These are phyloP conservation scores for Purshia tridentata DNA, from an alignment of 306 rosid genomes.

Conservation along the genomic window DNA sequence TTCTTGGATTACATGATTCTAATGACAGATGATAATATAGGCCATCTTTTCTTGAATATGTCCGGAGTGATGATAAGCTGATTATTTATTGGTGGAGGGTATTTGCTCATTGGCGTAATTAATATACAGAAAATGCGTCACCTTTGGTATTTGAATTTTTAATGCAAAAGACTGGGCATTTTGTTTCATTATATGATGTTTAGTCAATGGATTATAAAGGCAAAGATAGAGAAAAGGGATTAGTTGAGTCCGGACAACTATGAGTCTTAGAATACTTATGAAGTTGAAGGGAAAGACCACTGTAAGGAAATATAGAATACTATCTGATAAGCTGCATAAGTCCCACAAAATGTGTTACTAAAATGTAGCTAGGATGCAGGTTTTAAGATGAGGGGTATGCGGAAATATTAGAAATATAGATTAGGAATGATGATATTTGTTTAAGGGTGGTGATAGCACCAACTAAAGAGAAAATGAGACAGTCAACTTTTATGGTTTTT, in stretches of 20 bases:
- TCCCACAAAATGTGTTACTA: not conserved
- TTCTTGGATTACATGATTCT: not conserved
- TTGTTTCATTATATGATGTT: not conserved
- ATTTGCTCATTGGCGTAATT: not conserved
- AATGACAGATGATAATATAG: not conserved
- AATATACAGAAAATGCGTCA: too few species aligned
- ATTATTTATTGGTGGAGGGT: not conserved
- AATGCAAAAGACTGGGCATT: not conserved
- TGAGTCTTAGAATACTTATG: not conserved
- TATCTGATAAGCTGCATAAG: not conserved
- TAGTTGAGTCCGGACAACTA: not conserved
- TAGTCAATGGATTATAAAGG: not conserved
- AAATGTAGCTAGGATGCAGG: not conserved
- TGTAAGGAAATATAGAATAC: not conserved
- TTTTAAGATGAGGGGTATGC: not conserved
- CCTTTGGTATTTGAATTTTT: not conserved
- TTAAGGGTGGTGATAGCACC: not conserved
- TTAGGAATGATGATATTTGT: not conserved
- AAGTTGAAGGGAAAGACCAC: not conserved
- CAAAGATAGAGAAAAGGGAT: not conserved
- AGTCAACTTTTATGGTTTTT: not conserved
- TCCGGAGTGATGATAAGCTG: not conserved
- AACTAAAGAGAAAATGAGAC: not conserved
- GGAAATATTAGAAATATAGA: not conserved
- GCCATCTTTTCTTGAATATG: not conserved